Evolutionary conservation across 192 early-diverging fungal genomes (phyloP), one percentile per base, ranked within the genome.

Genomic region (Coemansia sp.): DNA sequence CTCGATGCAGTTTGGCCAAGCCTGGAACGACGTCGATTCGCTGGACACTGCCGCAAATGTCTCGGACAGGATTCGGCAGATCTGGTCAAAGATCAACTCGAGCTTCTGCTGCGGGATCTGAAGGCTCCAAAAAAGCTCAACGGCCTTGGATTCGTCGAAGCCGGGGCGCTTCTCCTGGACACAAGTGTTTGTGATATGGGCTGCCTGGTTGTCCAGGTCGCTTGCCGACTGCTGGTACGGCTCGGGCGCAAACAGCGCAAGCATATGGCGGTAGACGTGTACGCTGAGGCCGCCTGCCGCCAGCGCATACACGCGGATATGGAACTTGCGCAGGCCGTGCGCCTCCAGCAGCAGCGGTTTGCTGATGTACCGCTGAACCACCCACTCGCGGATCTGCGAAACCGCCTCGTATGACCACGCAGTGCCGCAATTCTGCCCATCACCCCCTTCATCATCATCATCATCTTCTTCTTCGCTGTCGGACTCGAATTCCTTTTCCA

Each of bases 131-230:
- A 86, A 88, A 20, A 83, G 59, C 14, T 70, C 55, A 0, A 88
- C 85, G 3, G 83, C 84, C 6, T 72, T 50, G 9, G 71, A 61
- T 45, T 88, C 87, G 30, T 83, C 76, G 45, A 86, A 87, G 0
- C 62, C 65, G 0, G 50, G 45, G 13, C 65, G 44, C 22, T 84
- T 79, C 19, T 81, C 69, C 45, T 88, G 87, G 28, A 88, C 50
- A 59, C 87, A 88, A 0, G 86, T 88, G 62, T 88, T 88, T 34
- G 87, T 88, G 8, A 88, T 70, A 30, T 88, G 87, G 1, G 79
- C 71, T 9, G 81, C 47, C 37, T 70, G 59, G 54, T 87, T 79
- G 28, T 81, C 63, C 9, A 88, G 50, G 41, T 86, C 38, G 6
- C 55, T 54, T 2, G 68, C 78, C 2, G 64, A 69, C 19, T 57